Evolutionary conservation across 139 green algal genomes (phyloP).

Genomic region (Helicosporidium sp.): DNA sequence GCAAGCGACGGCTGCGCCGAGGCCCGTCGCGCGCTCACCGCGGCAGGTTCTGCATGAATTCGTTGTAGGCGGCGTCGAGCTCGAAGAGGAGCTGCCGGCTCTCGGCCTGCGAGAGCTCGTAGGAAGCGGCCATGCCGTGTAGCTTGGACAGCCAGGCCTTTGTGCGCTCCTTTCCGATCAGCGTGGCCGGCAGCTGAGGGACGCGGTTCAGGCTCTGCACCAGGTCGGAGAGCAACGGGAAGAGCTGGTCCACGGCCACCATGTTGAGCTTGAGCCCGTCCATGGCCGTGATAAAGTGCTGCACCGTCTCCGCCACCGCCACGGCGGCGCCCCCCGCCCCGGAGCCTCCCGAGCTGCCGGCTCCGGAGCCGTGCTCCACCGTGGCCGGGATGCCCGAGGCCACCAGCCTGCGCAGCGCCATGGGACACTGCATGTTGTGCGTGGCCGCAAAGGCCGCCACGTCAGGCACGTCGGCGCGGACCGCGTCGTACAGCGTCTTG

Average conservation of each 20-base stretch:
- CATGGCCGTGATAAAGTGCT: constrained; percentile 89
- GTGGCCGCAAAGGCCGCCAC: constrained; percentile 67
- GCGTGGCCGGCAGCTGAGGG: constrained; percentile 38
- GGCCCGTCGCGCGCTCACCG: background rate
- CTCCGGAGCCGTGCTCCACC: constrained; percentile 46
- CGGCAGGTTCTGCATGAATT: constrained; percentile 24
- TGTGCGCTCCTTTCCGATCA: background rate
- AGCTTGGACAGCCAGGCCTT: constrained; percentile 48
- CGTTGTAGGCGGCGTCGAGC: constrained; percentile 64
- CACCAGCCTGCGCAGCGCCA: constrained; percentile 59
- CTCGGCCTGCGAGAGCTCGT: constrained; percentile 64
- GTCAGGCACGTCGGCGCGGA: constrained; percentile 59
- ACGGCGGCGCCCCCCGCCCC: constrained; percentile 17
- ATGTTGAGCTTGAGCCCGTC: constrained; percentile 80
- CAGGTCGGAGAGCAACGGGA: constrained; percentile 65
- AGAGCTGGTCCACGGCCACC: constrained; percentile 77
- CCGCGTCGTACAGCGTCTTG: constrained; percentile 55
- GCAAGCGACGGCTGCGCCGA: no score
- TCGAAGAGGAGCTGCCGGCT: constrained; percentile 75
- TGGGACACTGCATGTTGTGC: constrained; percentile 89
- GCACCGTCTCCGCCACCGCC: constrained; percentile 59
- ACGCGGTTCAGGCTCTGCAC: constrained; percentile 50
- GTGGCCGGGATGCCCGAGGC: constrained; percentile 63
- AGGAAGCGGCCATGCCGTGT: constrained; percentile 54
- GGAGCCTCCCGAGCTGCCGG: background rate